These are phyloP conservation scores for Ceratonia siliqua DNA, from an alignment of 306 rosid species.

Conservation along the genomic window DNA sequence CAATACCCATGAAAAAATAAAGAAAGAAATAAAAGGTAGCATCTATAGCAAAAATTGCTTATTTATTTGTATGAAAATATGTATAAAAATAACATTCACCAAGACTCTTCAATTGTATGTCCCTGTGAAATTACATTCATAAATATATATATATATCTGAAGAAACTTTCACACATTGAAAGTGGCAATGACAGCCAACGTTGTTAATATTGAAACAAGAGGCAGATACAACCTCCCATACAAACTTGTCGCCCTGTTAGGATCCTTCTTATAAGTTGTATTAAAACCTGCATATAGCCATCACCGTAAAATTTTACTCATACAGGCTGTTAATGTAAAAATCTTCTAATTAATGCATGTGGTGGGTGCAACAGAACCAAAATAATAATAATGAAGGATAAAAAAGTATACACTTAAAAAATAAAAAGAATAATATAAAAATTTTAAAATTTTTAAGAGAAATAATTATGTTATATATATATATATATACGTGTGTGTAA, in stretches of 20 bases:
- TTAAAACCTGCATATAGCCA: conserved; percentile 38
- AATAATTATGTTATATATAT: no score
- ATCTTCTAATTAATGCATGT: no score
- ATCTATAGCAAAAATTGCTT: neutral
- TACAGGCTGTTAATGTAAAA: no score
- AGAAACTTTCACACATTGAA: conserved; percentile 35
- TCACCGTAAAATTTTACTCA: neutral
- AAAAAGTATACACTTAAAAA: no score
- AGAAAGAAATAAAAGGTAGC: neutral
- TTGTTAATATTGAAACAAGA: conserved; percentile 31
- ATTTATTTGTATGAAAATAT: conserved; percentile 31
- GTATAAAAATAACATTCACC: conserved; percentile 12
- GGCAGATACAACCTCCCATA: conserved; percentile 39
- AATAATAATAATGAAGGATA: no score
- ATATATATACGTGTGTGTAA: no score
- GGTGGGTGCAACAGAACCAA: no score
- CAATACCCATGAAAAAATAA: neutral
- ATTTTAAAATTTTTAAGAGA: no score
- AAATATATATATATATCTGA: neutral
- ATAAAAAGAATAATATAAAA: no score
- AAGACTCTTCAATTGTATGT: neutral
- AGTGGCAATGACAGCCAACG: conserved; percentile 45
- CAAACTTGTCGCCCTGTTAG: conserved; percentile 36
- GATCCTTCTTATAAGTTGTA: neutral
- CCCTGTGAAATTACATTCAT: neutral